A percentile compares a stretch with the other conserved stretches of the same genome.
These are phyloP conservation scores for Sugiyamaella grinbergsii DNA, from an alignment of 1,139 yeast genomes.

Conservation along the genomic window DNA sequence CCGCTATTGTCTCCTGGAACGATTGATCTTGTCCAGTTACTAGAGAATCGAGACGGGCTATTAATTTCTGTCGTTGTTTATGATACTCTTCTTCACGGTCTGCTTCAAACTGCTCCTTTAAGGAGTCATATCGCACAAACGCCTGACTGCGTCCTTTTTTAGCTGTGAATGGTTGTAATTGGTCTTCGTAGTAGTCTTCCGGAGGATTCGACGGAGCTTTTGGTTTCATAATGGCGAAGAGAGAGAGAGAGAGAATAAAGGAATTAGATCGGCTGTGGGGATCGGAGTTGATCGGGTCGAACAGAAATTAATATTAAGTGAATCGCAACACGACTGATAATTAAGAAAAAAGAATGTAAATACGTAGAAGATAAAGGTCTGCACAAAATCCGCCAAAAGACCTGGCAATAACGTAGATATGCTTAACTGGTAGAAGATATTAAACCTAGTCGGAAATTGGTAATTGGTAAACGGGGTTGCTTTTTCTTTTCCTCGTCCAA, in stretches of 20 bases:
- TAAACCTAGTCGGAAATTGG: too few relatives aligned
- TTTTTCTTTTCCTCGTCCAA: too few relatives aligned
- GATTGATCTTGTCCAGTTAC: constrained; percentile 77
- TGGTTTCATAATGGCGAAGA: constrained; percentile 10
- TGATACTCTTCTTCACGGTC: constrained; percentile 24
- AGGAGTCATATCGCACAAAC: constrained; percentile 18
- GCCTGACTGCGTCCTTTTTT: constrained; percentile 7
- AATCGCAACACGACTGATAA: too few relatives aligned
- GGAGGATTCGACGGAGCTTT: constrained; percentile 11
- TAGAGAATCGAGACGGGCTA: constrained; percentile 45
- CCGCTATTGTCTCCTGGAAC: constrained; percentile 54
- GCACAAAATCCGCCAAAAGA: too few relatives aligned
- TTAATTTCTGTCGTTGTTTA: constrained; percentile 22
- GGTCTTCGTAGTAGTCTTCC: constrained; percentile 16
- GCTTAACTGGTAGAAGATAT: too few relatives aligned
- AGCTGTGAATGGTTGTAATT: constrained; percentile 6
- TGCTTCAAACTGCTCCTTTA: constrained; percentile 24
- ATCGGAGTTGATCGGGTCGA: too few relatives aligned
- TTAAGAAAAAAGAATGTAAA: too few relatives aligned
- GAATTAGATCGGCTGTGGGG: background rate
- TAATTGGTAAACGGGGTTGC: too few relatives aligned
- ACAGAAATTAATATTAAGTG: too few relatives aligned
- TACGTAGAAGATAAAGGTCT: too few relatives aligned
- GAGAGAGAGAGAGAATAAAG: background rate
- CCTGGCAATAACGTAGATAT: too few relatives aligned